These are phyloP conservation scores for Xylariales sp. DNA, from an alignment of 2,329 filamentous ascomycete species.

Conservation along the genomic window DNA sequence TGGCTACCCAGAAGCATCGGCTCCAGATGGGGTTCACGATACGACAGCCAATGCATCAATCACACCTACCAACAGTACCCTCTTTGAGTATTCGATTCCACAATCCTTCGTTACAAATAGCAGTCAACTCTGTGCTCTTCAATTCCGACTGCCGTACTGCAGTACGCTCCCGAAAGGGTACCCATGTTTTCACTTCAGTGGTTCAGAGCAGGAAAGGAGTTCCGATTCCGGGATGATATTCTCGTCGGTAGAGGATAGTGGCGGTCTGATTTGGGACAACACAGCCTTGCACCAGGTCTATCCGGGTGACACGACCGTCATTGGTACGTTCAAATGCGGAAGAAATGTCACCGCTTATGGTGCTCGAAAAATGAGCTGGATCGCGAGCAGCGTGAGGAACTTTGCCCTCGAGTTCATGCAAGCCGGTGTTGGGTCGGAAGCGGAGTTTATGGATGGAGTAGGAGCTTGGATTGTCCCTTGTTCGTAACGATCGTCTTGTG, in stretches of 20 bases:
- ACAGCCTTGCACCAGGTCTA: slow-evolving; percentile 24
- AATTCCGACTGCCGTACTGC: slow-evolving; percentile 29
- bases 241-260: slow-evolving; percentile 16
- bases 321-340: slow-evolving; percentile 26
- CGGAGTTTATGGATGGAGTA: slow-evolving; percentile 24
- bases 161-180: slow-evolving; percentile 23
- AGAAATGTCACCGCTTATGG: slow-evolving; percentile 7
- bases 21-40: slow-evolving; percentile 12
- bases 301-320: slow-evolving; percentile 20
- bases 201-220: slow-evolving; percentile 24
- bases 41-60: slow-evolving; percentile 17
- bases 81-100: slow-evolving; percentile 22
- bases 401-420: slow-evolving; percentile 26
- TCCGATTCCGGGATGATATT: slow-evolving; percentile 25
- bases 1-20: slow-evolving; percentile 13
- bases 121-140: slow-evolving; percentile 21
- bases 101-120: slow-evolving; percentile 13
- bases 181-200: slow-evolving; percentile 27
- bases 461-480: slow-evolving; percentile 23
- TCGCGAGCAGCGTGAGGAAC: slow-evolving; percentile 21
- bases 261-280: slow-evolving; percentile 19
- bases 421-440: slow-evolving; percentile 21
- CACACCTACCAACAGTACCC: slow-evolving; percentile 17
- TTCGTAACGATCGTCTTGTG: background rate
- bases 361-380: slow-evolving; percentile 21